Evolutionary conservation across 306 rosid species (phyloP).

Genomic region (Lupinus albus): DNA sequence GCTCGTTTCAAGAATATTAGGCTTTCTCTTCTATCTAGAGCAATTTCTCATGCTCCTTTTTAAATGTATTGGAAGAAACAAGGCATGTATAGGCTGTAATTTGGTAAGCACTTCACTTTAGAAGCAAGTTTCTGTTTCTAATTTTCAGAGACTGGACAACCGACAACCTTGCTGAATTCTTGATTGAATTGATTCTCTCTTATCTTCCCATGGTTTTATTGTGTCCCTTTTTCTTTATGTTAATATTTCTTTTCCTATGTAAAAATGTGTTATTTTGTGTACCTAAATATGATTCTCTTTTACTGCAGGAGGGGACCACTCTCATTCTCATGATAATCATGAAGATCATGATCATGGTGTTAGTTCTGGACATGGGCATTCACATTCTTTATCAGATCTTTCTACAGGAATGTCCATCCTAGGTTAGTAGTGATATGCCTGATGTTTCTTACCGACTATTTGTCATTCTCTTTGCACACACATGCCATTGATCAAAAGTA

Average conservation of each 20-base stretch:
- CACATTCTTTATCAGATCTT: conserved; percentile 89
- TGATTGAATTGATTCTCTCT: conserved; percentile 18
- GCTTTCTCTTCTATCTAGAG: neutral
- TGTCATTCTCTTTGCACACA: conserved; percentile 32
- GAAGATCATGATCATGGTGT: conserved; percentile 54
- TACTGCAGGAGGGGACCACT: conserved; percentile 70
- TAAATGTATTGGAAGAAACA: neutral
- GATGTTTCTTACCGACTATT: conserved; percentile 25
- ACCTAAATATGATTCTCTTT: conserved; percentile 33
- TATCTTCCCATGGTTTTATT: conserved; percentile 24
- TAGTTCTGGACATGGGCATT: conserved; percentile 60
- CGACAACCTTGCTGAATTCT: conserved; percentile 15
- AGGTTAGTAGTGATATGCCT: conserved; percentile 58
- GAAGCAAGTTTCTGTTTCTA: conserved; percentile 20
- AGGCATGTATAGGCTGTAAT: conserved; percentile 4
- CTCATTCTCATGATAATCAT: conserved; percentile 64
- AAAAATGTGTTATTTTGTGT: neutral
- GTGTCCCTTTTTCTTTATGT: neutral
- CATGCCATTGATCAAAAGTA: conserved; percentile 1
- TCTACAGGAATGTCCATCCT: conserved; percentile 80
- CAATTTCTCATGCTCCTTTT: conserved; percentile 10
- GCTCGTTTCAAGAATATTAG: conserved; percentile 1
- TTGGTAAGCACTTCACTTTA: conserved; percentile 13
- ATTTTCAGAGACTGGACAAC: conserved; percentile 13
- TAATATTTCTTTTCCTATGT: neutral